Base-by-base conservation (phyloP, 345 rosid genomes). In the Eucalyptus sideroxylon region DNA sequence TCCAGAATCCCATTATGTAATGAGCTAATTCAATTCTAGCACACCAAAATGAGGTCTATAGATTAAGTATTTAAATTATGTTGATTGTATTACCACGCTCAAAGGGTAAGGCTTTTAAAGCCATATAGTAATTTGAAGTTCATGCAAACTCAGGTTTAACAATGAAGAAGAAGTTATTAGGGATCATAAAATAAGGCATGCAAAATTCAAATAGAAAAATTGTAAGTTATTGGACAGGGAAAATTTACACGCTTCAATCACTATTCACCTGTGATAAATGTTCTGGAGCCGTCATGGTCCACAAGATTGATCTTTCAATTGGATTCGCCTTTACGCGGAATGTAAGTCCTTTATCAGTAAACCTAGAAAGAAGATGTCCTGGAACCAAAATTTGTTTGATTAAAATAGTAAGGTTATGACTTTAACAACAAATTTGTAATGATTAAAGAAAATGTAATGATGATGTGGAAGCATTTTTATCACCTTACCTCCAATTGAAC, bases 331-430 rank as follows among this genome's bases (percentile, higher is more conserved):
- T 93, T 92, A 98, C 89, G 19, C 95, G 95, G 90, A 92, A 94
- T 15, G 93, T 88, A 92, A 96, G 91, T 90, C 98, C 97, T 91
- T 98, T 98, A 69, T 98, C 99, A 60, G 96, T 91, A 90, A 98
- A 96, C 92, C 95, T 94, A 83, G 97, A 92, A 86, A 98, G 97
- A 91, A 97, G 93, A 93, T 93, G 96, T 69, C 99, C 99, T 98
- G 92, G 81, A 92, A 81, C 59, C 47, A 80, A 87, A 80, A 56
- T 15, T 42, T 15, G 23, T 89, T 31, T 72, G 45, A 91, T 42
- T 42, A 88, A 44, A 45, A 72, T 30, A 90, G 55, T 86, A 45
- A 34, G 56, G 50, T 55, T 81, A 65, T 37, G 55, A 45, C 88
- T 62, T 3, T 47, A 82, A 86, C 87, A 87, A 72, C 30, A 90